A percentile compares a stretch with the other conserved stretches of the same genome.
Evolutionary conservation across 2,329 filamentous ascomycete genomes (phyloP).

Genomic region (Fusarium acutatum): DNA sequence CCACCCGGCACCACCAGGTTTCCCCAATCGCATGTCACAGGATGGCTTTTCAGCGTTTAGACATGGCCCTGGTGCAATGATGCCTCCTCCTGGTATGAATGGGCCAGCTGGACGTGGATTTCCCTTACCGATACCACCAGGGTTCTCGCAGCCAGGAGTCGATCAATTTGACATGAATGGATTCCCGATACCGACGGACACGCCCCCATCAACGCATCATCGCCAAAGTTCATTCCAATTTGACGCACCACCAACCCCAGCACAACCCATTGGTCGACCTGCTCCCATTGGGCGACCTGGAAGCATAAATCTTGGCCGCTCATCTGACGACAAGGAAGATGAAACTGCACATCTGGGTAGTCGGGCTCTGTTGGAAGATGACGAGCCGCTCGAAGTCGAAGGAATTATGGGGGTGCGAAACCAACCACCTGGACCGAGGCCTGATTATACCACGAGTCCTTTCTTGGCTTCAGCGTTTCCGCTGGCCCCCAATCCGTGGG

Average conservation of each 20-base stretch:
- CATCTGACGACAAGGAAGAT: constrained; percentile 68
- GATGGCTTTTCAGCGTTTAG: constrained; percentile 60
- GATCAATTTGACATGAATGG: constrained; percentile 46
- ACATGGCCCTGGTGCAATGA: constrained; percentile 56
- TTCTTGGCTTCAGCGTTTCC: constrained; percentile 55
- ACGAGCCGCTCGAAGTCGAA: constrained; percentile 58
- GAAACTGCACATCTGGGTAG: constrained; percentile 86
- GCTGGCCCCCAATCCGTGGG: constrained; percentile 53
- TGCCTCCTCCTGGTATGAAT: constrained; percentile 62
- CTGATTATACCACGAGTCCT: constrained; percentile 51
- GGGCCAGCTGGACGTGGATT: constrained; percentile 55
- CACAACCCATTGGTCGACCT: constrained; percentile 82
- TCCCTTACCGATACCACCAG: constrained; percentile 49
- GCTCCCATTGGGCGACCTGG: constrained; percentile 88
- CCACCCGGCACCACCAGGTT: constrained; percentile 54
- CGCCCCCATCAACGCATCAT: constrained; percentile 64
- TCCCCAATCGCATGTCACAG: constrained; percentile 67
- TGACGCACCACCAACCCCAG: constrained; percentile 62
- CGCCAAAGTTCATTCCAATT: constrained; percentile 78
- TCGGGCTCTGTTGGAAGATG: constrained; percentile 85
- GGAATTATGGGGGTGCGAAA: constrained; percentile 52
- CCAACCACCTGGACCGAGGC: constrained; percentile 60
- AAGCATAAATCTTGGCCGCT: constrained; percentile 69
- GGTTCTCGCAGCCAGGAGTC: constrained; percentile 44
- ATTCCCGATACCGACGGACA: constrained; percentile 47